These are phyloP conservation scores for Capsicum chinense DNA, from an alignment of 257 asterid genomes.

Conservation along the genomic window DNA sequence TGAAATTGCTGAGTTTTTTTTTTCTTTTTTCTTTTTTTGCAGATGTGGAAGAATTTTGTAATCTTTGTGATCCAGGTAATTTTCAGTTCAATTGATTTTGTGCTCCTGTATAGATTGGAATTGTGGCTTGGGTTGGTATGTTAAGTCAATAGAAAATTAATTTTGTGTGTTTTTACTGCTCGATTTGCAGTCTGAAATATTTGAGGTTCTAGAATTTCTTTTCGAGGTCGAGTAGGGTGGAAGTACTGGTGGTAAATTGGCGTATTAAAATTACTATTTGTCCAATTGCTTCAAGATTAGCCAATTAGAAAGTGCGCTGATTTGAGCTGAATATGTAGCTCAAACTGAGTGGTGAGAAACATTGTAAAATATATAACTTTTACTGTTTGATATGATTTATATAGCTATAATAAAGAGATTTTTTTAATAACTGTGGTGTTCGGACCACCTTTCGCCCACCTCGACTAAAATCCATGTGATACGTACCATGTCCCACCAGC, in stretches of 20 bases:
- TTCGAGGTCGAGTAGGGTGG: not conserved
- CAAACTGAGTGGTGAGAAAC: not conserved
- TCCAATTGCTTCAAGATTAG: not conserved
- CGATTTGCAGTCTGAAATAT: not conserved
- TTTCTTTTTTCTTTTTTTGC: not conserved
- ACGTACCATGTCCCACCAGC: too few species aligned
- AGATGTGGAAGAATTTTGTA: constrained; percentile 12
- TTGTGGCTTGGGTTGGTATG: not conserved
- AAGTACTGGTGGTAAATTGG: not conserved
- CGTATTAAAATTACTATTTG: not conserved
- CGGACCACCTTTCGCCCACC: too few species aligned
- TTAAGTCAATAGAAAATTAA: not conserved
- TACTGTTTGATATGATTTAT: not conserved
- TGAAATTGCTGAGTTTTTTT: not conserved
- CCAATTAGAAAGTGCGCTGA: not conserved
- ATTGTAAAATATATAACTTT: not conserved
- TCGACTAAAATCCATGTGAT: too few species aligned
- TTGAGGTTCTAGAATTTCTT: not conserved
- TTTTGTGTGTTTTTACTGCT: not conserved
- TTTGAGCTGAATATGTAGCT: not conserved
- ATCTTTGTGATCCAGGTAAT: constrained; percentile 10
- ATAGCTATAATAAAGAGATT: not conserved
- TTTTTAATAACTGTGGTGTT: too few species aligned
- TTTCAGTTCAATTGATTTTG: not conserved
- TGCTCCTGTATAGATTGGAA: not conserved